Evolutionary conservation across 305 asterid species (phyloP).

Genomic region (Andrographis paniculata): DNA sequence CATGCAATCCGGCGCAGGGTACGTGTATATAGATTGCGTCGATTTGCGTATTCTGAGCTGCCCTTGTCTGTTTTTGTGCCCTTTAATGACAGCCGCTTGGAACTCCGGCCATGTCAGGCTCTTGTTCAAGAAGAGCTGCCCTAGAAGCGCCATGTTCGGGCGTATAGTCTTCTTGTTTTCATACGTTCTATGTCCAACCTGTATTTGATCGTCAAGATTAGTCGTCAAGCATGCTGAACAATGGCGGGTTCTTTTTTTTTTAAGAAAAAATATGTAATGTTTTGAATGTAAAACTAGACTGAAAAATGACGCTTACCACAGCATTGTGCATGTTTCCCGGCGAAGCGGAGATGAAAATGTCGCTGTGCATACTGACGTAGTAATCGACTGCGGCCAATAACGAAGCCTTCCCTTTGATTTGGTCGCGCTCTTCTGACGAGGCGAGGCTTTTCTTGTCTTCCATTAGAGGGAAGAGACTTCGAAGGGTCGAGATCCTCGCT

Average conservation of each 20-base stretch:
- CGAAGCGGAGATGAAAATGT: conserved; percentile 91
- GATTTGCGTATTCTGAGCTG: conserved; percentile 64
- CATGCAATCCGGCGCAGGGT: conserved; percentile 97
- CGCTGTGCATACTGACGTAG: conserved; percentile 86
- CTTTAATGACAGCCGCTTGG: conserved; percentile 50
- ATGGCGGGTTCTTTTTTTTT: too few relatives aligned
- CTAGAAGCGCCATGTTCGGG: conserved; percentile 79
- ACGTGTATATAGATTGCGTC: conserved; percentile 73
- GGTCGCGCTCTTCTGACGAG: conserved; percentile 72
- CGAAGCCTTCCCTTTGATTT: conserved; percentile 85
- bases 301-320: conserved; percentile 40
- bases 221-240: too few relatives aligned
- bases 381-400: conserved; percentile 93
- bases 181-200: conserved; percentile 92
- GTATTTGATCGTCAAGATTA: conserved; percentile 17
- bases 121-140: conserved; percentile 79
- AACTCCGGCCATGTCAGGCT: conserved; percentile 78
- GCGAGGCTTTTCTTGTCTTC: conserved; percentile 93
- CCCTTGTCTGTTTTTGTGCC: conserved; percentile 89
- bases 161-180: conserved; percentile 76
- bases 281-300: too few relatives aligned
- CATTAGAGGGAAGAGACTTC: conserved; percentile 87
- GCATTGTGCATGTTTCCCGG: conserved; percentile 99
- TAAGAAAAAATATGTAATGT: too few relatives aligned
- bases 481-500: conserved; percentile 75